These are phyloP conservation scores for Parasarocladium wereldwijsianum DNA, from an alignment of 2,329 filamentous ascomycete genomes.

Conservation along the genomic window DNA sequence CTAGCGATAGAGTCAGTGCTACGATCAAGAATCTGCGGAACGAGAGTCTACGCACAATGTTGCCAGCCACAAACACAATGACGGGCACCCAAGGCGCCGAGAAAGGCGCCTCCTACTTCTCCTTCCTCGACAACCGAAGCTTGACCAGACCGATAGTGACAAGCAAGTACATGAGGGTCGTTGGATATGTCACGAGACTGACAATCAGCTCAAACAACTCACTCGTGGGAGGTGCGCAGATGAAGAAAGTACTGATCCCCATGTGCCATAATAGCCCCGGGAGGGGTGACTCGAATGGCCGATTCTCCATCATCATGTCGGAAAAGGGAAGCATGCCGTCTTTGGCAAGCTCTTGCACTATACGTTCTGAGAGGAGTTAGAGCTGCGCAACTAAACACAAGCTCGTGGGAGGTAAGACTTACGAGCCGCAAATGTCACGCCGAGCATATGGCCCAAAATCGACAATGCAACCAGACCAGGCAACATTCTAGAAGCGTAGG, in stretches of 20 bases:
- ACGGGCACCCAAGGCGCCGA: constrained; percentile 9
- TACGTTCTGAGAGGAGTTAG: constrained; percentile 2
- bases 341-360: constrained; percentile 10
- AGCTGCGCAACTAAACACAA: too few relatives aligned
- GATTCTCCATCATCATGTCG: constrained; percentile 12
- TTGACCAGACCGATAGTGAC: constrained; percentile 10
- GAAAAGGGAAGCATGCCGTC: constrained; percentile 9
- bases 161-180: constrained; percentile 7
- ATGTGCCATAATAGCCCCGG: constrained; percentile 9
- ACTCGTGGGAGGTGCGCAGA: constrained; percentile 11
- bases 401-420: neutral
- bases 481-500: neutral
- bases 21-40: neutral
- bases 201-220: constrained; percentile 12
- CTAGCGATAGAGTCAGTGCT: neutral
- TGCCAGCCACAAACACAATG: neutral
- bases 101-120: constrained; percentile 8
- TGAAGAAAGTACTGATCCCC: constrained; percentile 10
- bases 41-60: neutral
- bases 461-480: constrained; percentile 1
- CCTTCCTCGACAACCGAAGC: constrained; percentile 8
- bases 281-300: constrained; percentile 11
- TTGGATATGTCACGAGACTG: constrained; percentile 10
- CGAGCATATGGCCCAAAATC: neutral
- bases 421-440: constrained; percentile 1